A percentile compares a stretch with the other conserved stretches of the same genome.
Conservation (phyloP, 352 stramenopile species). For the Thraustochytrium striatum region DNA sequence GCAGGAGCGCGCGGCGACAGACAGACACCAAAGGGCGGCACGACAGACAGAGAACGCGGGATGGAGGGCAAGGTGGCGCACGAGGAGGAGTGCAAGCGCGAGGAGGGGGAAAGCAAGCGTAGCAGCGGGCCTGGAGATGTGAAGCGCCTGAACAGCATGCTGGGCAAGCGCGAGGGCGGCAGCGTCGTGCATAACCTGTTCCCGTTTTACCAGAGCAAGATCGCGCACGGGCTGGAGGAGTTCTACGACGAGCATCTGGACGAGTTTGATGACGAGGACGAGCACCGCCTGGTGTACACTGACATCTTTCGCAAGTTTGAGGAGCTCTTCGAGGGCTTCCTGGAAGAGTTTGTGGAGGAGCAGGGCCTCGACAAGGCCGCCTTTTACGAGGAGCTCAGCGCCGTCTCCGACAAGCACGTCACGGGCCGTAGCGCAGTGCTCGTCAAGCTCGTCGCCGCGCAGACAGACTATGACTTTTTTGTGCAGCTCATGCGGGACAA, state of each 20-base stretch:
- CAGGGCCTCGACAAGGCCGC: slow-evolving; percentile 16
- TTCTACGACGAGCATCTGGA: slow-evolving; percentile 48
- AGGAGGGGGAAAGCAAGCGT: not conserved
- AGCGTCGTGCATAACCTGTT: slow-evolving; percentile 18
- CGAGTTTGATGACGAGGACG: slow-evolving; percentile 52
- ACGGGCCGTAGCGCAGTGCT: not conserved
- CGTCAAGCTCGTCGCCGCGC: slow-evolving; percentile 34
- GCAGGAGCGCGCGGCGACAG: too few species aligned
- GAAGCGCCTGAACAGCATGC: slow-evolving; percentile 1
- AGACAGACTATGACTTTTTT: slow-evolving; percentile 43
- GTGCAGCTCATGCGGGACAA: slow-evolving; percentile 43
- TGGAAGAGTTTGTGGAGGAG: slow-evolving; percentile 50
- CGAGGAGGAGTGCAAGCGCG: not conserved
- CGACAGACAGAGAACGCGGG: not conserved
- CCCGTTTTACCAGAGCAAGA: slow-evolving; percentile 45
- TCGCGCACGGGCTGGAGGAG: slow-evolving; percentile 47
- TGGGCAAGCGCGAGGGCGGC: not conserved
- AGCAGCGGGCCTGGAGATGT: not conserved
- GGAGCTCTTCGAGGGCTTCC: slow-evolving; percentile 40
- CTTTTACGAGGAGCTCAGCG: slow-evolving; percentile 41
- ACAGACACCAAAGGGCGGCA: too few species aligned
- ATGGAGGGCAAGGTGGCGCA: not conserved
- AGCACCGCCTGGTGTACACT: slow-evolving; percentile 50
- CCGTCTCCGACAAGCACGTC: not conserved
- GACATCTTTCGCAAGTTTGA: slow-evolving; percentile 52